Evolutionary conservation across 1,284 basidiomycete genomes (phyloP).

Genomic region (Puccinia brachypodii): DNA sequence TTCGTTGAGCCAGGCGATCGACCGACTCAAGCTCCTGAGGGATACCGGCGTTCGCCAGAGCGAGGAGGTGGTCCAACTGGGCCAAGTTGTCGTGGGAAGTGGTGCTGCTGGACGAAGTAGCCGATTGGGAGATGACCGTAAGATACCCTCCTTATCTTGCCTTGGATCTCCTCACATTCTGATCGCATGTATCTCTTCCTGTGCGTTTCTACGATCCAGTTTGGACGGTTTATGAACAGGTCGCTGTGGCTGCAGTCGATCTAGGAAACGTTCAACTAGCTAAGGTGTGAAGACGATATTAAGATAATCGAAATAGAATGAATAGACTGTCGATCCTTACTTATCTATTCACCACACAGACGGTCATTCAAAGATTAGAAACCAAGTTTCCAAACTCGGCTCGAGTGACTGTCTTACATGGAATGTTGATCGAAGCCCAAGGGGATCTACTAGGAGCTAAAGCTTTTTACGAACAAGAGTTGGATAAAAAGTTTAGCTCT

Average conservation of each 20-base stretch:
- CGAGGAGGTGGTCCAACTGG: slow-evolving; percentile 21
- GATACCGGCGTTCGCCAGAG: slow-evolving; percentile 23
- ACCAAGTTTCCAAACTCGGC: slow-evolving; percentile 77
- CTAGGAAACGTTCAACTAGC: slow-evolving; percentile 75
- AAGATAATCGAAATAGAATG: too few species aligned
- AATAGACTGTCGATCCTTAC: neutral
- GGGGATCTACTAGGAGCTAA: slow-evolving; percentile 62
- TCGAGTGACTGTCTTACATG: slow-evolving; percentile 77
- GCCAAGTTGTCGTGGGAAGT: slow-evolving; percentile 5
- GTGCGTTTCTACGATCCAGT: slow-evolving; percentile 43
- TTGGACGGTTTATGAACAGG: slow-evolving; percentile 85
- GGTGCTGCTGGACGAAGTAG: neutral
- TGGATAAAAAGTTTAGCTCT: slow-evolving; percentile 61
- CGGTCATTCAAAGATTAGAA: slow-evolving; percentile 68
- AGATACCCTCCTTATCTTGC: neutral
- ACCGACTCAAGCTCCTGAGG: slow-evolving; percentile 21
- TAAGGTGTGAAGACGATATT: slow-evolving; percentile 64
- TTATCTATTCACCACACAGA: slow-evolving; percentile 58
- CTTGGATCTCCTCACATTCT: neutral
- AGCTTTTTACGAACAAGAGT: slow-evolving; percentile 68
- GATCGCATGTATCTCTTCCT: neutral
- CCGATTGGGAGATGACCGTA: slow-evolving; percentile 30
- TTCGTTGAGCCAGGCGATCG: slow-evolving; percentile 5
- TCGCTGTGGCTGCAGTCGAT: slow-evolving; percentile 82
- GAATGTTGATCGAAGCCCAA: slow-evolving; percentile 77